A percentile compares a stretch with the other conserved stretches of the same genome.
phyloP scores from a whole-genome alignment of 768 basidiomycete species.

The Coprinopsis marcescibilis region DNA sequence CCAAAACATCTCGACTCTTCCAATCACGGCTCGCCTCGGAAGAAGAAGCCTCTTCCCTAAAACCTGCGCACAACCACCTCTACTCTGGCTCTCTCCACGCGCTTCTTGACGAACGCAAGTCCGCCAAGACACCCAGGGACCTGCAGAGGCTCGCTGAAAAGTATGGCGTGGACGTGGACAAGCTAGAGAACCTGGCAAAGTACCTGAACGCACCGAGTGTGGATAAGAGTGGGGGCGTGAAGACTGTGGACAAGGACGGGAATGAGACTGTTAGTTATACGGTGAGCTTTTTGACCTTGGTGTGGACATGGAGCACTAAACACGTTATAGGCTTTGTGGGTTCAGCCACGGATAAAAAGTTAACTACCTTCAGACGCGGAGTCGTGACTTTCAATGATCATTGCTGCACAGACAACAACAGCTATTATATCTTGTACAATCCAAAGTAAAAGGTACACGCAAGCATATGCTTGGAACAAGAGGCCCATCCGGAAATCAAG shows the following conservation, averaged over 20 bases:
- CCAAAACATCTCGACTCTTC: slow-evolving; percentile 39
- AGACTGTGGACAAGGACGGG: too few species aligned
- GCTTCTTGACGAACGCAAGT: slow-evolving; percentile 62
- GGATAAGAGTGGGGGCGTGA: slow-evolving; percentile 54
- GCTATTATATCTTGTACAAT: too few species aligned
- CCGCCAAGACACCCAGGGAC: slow-evolving; percentile 31
- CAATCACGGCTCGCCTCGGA: slow-evolving; percentile 52
- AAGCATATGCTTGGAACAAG: too few species aligned
- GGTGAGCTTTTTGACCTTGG: too few species aligned
- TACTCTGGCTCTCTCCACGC: slow-evolving; percentile 46
- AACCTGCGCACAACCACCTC: slow-evolving; percentile 45
- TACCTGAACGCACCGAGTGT: slow-evolving; percentile 65
- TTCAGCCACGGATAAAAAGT: slow-evolving; percentile 28
- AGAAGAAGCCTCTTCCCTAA: slow-evolving; percentile 38
- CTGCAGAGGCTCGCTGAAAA: slow-evolving; percentile 45
- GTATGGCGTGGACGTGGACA: slow-evolving; percentile 49
- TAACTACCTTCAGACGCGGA: neutral
- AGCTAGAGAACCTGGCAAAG: slow-evolving; percentile 45
- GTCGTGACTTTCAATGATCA: neutral
- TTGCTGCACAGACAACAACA: too few species aligned
- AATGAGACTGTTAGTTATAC: too few species aligned
- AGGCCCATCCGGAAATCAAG: too few species aligned
- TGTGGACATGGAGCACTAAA: too few species aligned
- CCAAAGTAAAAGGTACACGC: too few species aligned
- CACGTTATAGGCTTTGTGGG: slow-evolving; percentile 47